Evolutionary conservation across 345 rosid genomes (phyloP), one percentile per base, ranked within the genome.

Genomic region (Toxicodendron radicans): DNA sequence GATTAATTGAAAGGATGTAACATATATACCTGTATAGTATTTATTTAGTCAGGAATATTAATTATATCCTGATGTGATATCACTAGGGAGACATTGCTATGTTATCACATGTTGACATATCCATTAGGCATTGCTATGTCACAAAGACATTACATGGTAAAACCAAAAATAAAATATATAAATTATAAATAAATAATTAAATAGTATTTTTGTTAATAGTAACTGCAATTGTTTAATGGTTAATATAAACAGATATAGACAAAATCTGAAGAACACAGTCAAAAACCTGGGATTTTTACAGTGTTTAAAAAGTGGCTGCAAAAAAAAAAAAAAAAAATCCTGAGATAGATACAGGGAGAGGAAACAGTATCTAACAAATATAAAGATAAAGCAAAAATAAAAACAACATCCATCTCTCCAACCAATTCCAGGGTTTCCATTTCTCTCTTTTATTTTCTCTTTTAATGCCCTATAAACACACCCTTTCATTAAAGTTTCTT

Each of bases 361-460:
- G n/a, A 8, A 43, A 27, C 24, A 70, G 73, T 41, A 70, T 58
- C 46, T 20, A 66, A 18, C 33, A 32, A 53, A 23, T 30, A 33
- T 46, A 45, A 18, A 49, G 58, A 35, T 12, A 35, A 70, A 57
- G 17, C 46, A 17, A 20, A 0, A 14, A 70, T 64, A 58, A 43
- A 63, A 30, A 13, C 24, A 4, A 54, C 58, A 65, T 9, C 27
- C 16, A 38, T 35, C 57, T 51, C 18, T 60, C 1, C 59, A 21
- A 41, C 17, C 54, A 61, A 38, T 72, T 53, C 32, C 83, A 67
- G 77, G 83, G 75, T 79, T 75, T 77, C 81, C 68, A 5, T 74
- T 68, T 83, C 33, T 71, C 77, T 69, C 71, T 38, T 49, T 52
- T 54, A 43, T 67, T 62, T 38, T 70, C 74, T 51, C 45, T 41